Base-by-base conservation (phyloP, 805 yeast species). In the Kregervanrija fluxuum region DNA sequence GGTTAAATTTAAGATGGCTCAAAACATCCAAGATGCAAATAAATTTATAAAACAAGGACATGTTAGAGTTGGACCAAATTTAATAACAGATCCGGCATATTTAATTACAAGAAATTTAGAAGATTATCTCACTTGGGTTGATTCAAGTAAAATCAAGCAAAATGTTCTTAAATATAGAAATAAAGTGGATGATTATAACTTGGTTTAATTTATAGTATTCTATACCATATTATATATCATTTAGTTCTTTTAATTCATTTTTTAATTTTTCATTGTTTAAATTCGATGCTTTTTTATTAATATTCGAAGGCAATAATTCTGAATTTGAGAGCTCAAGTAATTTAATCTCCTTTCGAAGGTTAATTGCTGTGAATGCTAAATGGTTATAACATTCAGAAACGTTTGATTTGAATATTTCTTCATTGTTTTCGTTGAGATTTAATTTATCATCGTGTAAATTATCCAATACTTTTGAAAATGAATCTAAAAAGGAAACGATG, bases 41-140 rank as follows among this genome's bases (percentile, higher is more conserved):
- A 86, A 86, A 40, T 87, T 86, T 61, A 75, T 95, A 11, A 97
- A 93, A 60, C 98, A 93, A 63, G 99, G 99, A 2, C 98, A 93
- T 59, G 95, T 93, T 2, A 76, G 99, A 54, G 95, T 93, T 6
- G 99, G 99, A 0, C 98, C 98, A 11, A 85, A 88, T 60, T 83
- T 95, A 28, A 82, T 95, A 37, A 90, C 96, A 1, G 99, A 93
- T 63, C 95, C 98, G 3, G 96, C 98, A 0, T 91, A 82, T 61
- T 70, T 95, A 55, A 93, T 93, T 5, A 91, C 97, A 2, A 76
- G 96, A 60, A 87, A 80, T 55, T 74, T 93, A 85, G 99, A 93
- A 62, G 99, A 93, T 64, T 93, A 88, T 64, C 73, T 93, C 54
- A 93, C 99, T 3, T 93, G 99, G 99, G 93, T 86, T n/a, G 97